Percentiles rank a stretch among this genome's conserved stretches.
phyloP scores from a whole-genome alignment of 1,284 basidiomycete genomes.

The Pyrrhoderma lamaoense region DNA sequence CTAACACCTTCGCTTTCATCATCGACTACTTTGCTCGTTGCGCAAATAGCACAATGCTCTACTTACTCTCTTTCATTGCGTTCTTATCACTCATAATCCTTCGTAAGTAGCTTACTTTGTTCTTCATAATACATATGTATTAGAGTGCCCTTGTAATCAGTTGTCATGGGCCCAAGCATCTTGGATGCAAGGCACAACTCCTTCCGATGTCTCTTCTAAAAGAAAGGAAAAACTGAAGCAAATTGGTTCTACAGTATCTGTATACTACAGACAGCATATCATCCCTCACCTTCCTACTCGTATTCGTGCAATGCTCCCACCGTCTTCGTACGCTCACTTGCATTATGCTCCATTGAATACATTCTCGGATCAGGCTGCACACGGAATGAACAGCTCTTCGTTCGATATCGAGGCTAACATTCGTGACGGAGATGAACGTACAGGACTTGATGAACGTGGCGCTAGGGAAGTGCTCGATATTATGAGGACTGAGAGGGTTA shows the following conservation, averaged over 20 bases:
- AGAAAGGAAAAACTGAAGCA: no score
- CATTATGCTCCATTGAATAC: conserved; percentile 72
- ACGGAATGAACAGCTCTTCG: conserved; percentile 66
- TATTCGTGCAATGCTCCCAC: conserved; percentile 54
- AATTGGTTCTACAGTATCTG: conserved; percentile 42
- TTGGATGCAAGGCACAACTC: not conserved
- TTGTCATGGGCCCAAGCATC: not conserved
- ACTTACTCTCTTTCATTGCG: conserved; percentile 44
- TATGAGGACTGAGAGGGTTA: conserved; percentile 74
- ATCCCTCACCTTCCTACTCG: conserved; percentile 56
- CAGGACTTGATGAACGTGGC: conserved; percentile 76
- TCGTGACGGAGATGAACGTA: conserved; percentile 66
- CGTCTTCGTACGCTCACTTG: conserved; percentile 30
- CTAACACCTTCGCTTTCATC: no score
- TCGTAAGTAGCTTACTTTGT: conserved; percentile 10
- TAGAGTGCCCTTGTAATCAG: not conserved
- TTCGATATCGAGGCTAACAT: conserved; percentile 85
- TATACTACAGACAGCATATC: conserved; percentile 67
- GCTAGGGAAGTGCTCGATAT: conserved; percentile 84
- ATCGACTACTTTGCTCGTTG: no score
- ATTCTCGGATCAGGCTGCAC: conserved; percentile 72
- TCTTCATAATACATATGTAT: not conserved
- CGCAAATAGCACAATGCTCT: conserved; percentile 58
- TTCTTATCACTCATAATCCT: conserved; percentile 18
- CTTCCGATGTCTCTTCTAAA: not conserved